These are phyloP conservation scores for Ilyonectria sp. DNA, from an alignment of 2,329 filamentous ascomycete genomes.

Conservation along the genomic window DNA sequence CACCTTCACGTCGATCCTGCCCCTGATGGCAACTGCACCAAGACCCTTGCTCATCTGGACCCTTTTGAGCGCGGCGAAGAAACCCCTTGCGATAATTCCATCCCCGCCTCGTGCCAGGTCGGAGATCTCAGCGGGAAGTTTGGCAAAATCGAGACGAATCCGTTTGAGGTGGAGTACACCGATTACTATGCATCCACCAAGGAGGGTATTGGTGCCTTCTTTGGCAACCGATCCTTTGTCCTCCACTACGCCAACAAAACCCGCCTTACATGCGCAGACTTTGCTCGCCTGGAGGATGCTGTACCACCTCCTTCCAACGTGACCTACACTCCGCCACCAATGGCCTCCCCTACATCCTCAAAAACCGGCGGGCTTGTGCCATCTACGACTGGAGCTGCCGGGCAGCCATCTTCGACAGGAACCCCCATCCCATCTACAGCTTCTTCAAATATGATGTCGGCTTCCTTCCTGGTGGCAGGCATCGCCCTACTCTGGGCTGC, in stretches of 20 bases:
- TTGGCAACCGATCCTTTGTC: conserved; percentile 76
- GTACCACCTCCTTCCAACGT: conserved; percentile 29
- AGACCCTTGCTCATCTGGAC: conserved; percentile 78
- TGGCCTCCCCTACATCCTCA: conserved; percentile 6
- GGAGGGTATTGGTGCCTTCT: conserved; percentile 68
- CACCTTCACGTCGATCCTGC: conserved; percentile 80
- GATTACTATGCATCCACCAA: conserved; percentile 73
- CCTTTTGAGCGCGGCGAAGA: conserved; percentile 76
- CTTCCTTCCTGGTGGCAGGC: conserved; percentile 24
- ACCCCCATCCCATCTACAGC: conserved; percentile 16
- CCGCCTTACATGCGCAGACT: conserved; percentile 77
- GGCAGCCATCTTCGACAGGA: conserved; percentile 2
- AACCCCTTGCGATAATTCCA: conserved; percentile 70
- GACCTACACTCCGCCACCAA: conserved; percentile 36
- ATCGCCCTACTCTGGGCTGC: conserved; percentile 22
- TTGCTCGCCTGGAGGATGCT: conserved; percentile 52
- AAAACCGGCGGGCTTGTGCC: neutral
- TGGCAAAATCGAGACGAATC: conserved; percentile 69
- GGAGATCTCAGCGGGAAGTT: conserved; percentile 85
- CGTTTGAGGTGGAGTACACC: conserved; percentile 65
- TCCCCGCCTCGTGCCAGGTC: conserved; percentile 78
- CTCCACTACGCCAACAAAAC: conserved; percentile 76
- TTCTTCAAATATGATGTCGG: conserved; percentile 22
- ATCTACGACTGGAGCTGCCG: conserved; percentile 6
- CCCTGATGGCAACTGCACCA: conserved; percentile 80